Evolutionary conservation across 805 yeast genomes (phyloP).

Genomic region (Priceomyces haplophilus): DNA sequence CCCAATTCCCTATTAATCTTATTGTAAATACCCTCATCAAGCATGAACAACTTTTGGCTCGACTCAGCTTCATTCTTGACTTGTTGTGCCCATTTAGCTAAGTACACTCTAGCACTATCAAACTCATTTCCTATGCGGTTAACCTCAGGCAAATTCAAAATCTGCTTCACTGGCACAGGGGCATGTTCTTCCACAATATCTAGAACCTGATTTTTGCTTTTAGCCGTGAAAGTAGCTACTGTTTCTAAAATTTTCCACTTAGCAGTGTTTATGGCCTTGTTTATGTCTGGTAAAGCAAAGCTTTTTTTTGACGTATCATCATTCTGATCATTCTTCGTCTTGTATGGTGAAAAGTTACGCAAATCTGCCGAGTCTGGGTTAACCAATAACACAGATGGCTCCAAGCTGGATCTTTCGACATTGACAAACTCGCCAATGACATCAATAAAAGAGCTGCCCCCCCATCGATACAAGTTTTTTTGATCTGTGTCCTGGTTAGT

Average conservation of each 20-base stretch:
- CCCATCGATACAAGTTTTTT: conserved; percentile 55
- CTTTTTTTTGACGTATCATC: conserved; percentile 12
- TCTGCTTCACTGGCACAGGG: conserved; percentile 56
- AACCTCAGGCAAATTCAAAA: conserved; percentile 77
- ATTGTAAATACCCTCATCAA: conserved; percentile 59
- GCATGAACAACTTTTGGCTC: conserved; percentile 48
- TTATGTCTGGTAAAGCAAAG: conserved; percentile 35
- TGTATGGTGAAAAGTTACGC: conserved; percentile 49
- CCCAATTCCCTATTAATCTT: conserved; percentile 62
- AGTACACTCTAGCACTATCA: conserved; percentile 85
- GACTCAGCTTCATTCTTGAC: conserved; percentile 86
- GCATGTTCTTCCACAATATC: conserved; percentile 61
- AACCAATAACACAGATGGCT: conserved; percentile 67
- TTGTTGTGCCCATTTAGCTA: conserved; percentile 95
- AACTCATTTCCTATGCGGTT: conserved; percentile 80
- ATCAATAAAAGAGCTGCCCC: conserved; percentile 75
- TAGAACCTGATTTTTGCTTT: conserved; percentile 51
- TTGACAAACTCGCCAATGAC: conserved; percentile 54
- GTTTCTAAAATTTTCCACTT: conserved; percentile 86
- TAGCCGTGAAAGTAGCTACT: conserved; percentile 70
- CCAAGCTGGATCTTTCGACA: conserved; percentile 67
- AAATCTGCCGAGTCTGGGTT: conserved; percentile 74
- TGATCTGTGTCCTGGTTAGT: not conserved
- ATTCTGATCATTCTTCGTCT: conserved; percentile 9
- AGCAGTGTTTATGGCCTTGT: conserved; percentile 57